Base-by-base conservation (phyloP, 1,284 basidiomycete genomes). In the Irpex sp. region DNA sequence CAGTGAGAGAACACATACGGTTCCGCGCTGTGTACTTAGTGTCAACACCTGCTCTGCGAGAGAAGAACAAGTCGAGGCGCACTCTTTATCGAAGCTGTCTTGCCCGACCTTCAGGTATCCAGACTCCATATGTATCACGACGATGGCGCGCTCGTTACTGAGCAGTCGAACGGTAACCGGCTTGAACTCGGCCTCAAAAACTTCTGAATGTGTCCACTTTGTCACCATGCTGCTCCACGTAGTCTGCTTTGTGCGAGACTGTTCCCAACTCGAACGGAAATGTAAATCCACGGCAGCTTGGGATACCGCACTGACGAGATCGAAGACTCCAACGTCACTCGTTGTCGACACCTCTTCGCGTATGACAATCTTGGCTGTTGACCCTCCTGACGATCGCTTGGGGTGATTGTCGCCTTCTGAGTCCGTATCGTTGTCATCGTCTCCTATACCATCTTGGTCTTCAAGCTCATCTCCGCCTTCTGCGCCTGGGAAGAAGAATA, bases 271-370 rank as follows among this genome's bases (percentile, higher is more conserved):
- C 4, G 63, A 57, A 39, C 65, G 60, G 69, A 74, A 74, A 55
- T 71, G 67, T 5, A 62, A 65, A 63, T 74, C 74, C 66, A 76
- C 68, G 1, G 73, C 70, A 2, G 65, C 65, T 58, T 76, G 72
- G 1, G 75, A 72, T 57, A 77, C 64, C 0, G 73, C 72, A 39
- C 64, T 66, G 65, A 76, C 66, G 59, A 73, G 67, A 65, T 77
- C 75, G 68, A 72, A 76, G 59, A 71, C 71, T 58, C 59, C 61
- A 66, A 71, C 69, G 61, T 68, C 64, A 51, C 67, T 67, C 50
- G 53, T 65, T 66, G 66, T 68, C 64, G n/a, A 68, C 68, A 61
- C 19, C 19, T 73, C 68, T 39, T 66, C 67, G 65, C 68, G 70
- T 5, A 53, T 50, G 33, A 56, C 35, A 2, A 46, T 36, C 39